Conservation (phyloP, 2,329 filamentous ascomycete species). For the Penicillium rolfsii region DNA sequence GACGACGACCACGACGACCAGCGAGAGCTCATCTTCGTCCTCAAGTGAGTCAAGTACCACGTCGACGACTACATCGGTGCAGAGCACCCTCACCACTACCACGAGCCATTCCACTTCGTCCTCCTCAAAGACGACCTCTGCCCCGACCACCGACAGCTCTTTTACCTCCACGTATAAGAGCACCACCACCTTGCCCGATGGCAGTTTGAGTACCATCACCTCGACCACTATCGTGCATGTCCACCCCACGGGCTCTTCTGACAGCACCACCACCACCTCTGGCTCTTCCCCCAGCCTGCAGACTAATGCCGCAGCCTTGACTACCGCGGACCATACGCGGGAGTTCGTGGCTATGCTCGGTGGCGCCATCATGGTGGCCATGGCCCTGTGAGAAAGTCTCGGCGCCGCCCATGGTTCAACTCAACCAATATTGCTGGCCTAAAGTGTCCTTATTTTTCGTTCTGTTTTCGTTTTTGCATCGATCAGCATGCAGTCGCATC, state of each 20-base stretch:
- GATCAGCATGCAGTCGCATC: slow-evolving; percentile 10
- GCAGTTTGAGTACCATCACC: slow-evolving; percentile 49
- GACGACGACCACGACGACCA: slow-evolving; percentile 4
- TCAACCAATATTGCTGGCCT: not conserved
- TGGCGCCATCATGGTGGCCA: slow-evolving; percentile 45
- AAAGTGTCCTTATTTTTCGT: not conserved
- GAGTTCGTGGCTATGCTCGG: slow-evolving; percentile 47
- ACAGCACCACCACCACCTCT: slow-evolving; percentile 24
- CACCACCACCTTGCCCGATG: slow-evolving; percentile 49
- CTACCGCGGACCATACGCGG: slow-evolving; percentile 35
- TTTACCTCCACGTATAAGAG: slow-evolving; percentile 46
- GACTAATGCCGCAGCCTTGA: slow-evolving; percentile 38
- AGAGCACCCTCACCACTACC: slow-evolving; percentile 27
- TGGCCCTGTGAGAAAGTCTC: slow-evolving; percentile 38
- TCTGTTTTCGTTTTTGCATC: slow-evolving; percentile 1
- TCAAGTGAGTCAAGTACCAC: slow-evolving; percentile 1
- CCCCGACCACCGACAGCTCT: slow-evolving; percentile 30
- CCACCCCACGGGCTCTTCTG: slow-evolving; percentile 27
- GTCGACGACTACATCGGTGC: slow-evolving; percentile 24
- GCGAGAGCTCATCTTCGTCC: not conserved
- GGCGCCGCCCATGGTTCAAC: not conserved
- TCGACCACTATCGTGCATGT: slow-evolving; percentile 51
- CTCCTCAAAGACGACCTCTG: slow-evolving; percentile 24
- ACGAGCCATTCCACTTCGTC: slow-evolving; percentile 13
- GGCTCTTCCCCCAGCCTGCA: slow-evolving; percentile 44